phyloP scores from a whole-genome alignment of 2,329 filamentous ascomycete species.

The Fusarium papillatum region DNA sequence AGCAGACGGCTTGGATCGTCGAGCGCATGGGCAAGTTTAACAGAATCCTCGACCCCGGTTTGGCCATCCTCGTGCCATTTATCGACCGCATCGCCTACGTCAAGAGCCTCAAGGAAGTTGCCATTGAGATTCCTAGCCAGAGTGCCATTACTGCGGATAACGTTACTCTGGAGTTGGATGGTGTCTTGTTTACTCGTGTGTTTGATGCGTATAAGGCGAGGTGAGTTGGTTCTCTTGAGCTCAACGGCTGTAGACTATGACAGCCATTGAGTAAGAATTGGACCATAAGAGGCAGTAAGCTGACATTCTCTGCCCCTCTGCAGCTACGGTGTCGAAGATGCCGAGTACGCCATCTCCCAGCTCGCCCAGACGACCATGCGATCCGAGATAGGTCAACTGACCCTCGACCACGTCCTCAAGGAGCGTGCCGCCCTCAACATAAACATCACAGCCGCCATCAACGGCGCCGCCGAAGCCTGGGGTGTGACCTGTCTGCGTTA shows the following conservation, averaged over 20 bases:
- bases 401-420: slow-evolving; percentile 97
- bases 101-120: slow-evolving; percentile 95
- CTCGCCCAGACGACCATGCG: slow-evolving; percentile 99
- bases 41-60: slow-evolving; percentile 90
- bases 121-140: slow-evolving; percentile 97
- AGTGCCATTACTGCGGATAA: slow-evolving; percentile 99
- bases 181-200: slow-evolving; percentile 94
- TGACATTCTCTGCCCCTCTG: slow-evolving; percentile 9
- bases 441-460: slow-evolving; percentile 99
- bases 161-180: slow-evolving; percentile 95
- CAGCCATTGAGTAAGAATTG: not conserved
- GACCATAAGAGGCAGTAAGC: not conserved
- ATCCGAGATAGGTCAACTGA: slow-evolving; percentile 96
- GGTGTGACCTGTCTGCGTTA: slow-evolving; percentile 96
- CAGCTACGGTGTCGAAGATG: slow-evolving; percentile 98
- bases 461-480: slow-evolving; percentile 97
- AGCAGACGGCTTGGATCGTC: slow-evolving; percentile 99
- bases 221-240: slow-evolving; percentile 58
- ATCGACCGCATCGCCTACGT: slow-evolving; percentile 98
- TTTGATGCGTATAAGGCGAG: slow-evolving; percentile 99
- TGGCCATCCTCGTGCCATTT: slow-evolving; percentile 90
- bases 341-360: slow-evolving; percentile 98
- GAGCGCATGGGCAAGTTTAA: slow-evolving; percentile 99
- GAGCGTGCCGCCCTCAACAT: slow-evolving; percentile 96
- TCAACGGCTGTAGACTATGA: not conserved